Evolutionary conservation across 805 yeast genomes (phyloP).

Genomic region (Myxozyma sirexii): DNA sequence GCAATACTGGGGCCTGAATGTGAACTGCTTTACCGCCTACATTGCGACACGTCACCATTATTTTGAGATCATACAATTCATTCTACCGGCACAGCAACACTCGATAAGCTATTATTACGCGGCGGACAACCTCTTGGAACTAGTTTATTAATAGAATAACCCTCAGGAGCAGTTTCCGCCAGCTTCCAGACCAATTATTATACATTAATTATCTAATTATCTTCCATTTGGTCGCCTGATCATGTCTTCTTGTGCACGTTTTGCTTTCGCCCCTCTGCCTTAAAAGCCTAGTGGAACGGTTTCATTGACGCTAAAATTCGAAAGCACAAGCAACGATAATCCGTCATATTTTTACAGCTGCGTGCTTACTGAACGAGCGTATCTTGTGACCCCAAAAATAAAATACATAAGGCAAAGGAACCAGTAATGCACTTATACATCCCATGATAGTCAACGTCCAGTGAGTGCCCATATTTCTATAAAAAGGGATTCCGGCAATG

Average conservation of each 20-base stretch:
- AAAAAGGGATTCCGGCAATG: slow-evolving; percentile 57
- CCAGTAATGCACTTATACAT: slow-evolving; percentile 39
- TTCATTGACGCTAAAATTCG: no score
- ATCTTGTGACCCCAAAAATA: slow-evolving; percentile 52
- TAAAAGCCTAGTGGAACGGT: no score
- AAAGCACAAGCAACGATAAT: no score
- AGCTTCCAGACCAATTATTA: no score
- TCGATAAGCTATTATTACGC: slow-evolving; percentile 76
- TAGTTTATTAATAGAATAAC: slow-evolving; percentile 73
- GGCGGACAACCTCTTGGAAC: slow-evolving; percentile 83
- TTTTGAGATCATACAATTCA: slow-evolving; percentile 72
- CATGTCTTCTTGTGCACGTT: no score
- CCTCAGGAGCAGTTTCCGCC: slow-evolving; percentile 85
- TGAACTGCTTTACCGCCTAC: background rate
- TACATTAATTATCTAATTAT: no score
- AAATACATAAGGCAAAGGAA: slow-evolving; percentile 61
- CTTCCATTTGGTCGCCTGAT: no score
- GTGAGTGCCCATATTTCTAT: slow-evolving; percentile 52
- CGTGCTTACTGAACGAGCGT: slow-evolving; percentile 39
- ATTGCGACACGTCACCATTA: slow-evolving; percentile 55
- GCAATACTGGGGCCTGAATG: no score
- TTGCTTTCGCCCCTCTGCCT: no score
- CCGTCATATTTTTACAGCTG: slow-evolving; percentile 17
- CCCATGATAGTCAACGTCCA: slow-evolving; percentile 43
- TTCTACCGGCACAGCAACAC: slow-evolving; percentile 77